Conservation (phyloP, 2,329 filamentous ascomycete genomes). For the Fusarium sterilihyphosum region DNA sequence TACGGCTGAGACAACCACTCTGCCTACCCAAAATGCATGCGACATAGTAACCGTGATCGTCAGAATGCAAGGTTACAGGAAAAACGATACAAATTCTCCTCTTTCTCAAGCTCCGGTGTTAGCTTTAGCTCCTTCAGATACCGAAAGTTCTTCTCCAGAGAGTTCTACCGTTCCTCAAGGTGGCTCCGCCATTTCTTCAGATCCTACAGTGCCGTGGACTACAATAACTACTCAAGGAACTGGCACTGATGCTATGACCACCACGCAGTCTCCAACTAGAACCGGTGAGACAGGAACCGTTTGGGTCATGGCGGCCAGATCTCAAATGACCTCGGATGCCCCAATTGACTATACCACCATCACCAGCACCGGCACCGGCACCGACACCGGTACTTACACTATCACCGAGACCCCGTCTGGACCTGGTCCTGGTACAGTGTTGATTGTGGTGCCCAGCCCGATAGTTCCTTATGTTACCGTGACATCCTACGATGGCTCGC, state of each 20-base stretch:
- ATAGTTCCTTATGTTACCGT: neutral
- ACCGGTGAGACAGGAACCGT: neutral
- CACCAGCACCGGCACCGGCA: neutral
- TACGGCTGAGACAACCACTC: neutral
- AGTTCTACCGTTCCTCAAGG: neutral
- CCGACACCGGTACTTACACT: neutral
- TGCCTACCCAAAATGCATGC: neutral
- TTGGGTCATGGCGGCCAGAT: neutral
- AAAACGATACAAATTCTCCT: neutral
- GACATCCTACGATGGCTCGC: neutral
- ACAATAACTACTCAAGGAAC: neutral
- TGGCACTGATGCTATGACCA: neutral
- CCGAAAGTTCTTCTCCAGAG: neutral
- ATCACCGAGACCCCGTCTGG: neutral
- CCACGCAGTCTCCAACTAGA: neutral
- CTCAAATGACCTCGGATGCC: neutral
- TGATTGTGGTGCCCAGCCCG: neutral
- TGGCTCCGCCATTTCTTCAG: neutral
- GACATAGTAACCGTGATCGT: neutral
- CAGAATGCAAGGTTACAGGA: neutral
- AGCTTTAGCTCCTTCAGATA: neutral
- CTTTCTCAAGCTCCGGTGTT: neutral
- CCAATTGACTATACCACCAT: neutral
- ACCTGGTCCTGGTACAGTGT: neutral
- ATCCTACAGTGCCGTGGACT: neutral